Evolutionary conservation across 192 early-diverging fungal species (phyloP).

Genomic region (Backusella circina): DNA sequence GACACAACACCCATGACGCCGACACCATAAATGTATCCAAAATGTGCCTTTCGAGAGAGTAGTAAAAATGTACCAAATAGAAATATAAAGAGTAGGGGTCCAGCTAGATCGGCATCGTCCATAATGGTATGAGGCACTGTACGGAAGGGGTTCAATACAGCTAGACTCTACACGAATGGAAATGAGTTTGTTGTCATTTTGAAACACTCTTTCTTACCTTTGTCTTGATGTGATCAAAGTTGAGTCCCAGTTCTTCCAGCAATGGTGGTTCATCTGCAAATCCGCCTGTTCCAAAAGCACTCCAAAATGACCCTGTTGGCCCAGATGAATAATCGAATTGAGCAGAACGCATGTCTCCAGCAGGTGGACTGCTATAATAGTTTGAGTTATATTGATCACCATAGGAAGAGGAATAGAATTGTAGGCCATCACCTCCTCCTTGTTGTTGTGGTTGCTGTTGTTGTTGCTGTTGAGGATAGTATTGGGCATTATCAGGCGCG

Average conservation of each 20-base stretch:
- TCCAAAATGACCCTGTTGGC: slow-evolving; percentile 38
- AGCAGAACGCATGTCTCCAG: slow-evolving; percentile 24
- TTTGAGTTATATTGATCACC: slow-evolving; percentile 40
- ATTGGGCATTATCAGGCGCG: slow-evolving; percentile 23
- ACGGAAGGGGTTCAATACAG: slow-evolving; percentile 83
- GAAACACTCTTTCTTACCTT: slow-evolving; percentile 58
- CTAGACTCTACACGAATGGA: no score
- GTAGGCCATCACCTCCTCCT: slow-evolving; percentile 40
- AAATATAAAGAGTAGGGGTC: slow-evolving; percentile 89
- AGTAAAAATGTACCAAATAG: slow-evolving; percentile 83
- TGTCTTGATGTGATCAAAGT: slow-evolving; percentile 87
- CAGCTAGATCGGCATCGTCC: slow-evolving; percentile 96
- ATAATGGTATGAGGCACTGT: slow-evolving; percentile 78
- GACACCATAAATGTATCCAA: slow-evolving; percentile 97
- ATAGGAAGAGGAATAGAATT: slow-evolving; percentile 53
- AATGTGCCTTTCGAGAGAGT: slow-evolving; percentile 89
- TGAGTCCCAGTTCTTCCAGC: slow-evolving; percentile 95
- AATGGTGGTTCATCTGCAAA: slow-evolving; percentile 91
- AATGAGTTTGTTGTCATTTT: background rate
- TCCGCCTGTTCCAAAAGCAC: slow-evolving; percentile 91
- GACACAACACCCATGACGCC: slow-evolving; percentile 82
- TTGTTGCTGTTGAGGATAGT: slow-evolving; percentile 17
- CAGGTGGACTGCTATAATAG: slow-evolving; percentile 29
- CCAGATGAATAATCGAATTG: slow-evolving; percentile 20
- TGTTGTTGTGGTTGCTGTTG: background rate